Evolutionary conservation across 2,329 filamentous ascomycete species (phyloP).

Genomic region (Botrytis cinerea): DNA sequence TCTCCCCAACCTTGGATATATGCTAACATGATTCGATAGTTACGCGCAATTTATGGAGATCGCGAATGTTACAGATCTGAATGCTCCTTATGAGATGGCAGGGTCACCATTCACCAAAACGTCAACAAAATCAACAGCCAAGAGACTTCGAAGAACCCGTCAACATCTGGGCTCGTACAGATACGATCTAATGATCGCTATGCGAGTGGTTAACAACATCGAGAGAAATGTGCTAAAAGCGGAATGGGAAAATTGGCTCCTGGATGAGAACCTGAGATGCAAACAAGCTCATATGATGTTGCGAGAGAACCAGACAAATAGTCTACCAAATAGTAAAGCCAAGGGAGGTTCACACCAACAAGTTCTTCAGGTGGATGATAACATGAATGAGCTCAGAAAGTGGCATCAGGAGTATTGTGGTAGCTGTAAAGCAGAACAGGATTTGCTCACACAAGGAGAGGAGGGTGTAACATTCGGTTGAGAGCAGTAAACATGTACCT

Average conservation of each 20-base stretch:
- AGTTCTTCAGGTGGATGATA: constrained; percentile 39
- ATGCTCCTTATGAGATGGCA: constrained; percentile 57
- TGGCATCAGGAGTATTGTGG: constrained; percentile 64
- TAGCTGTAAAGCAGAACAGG: constrained; percentile 51
- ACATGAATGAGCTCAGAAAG: constrained; percentile 49
- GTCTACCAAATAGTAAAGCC: constrained; percentile 36
- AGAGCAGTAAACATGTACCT: constrained; percentile 22
- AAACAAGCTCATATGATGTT: constrained; percentile 58
- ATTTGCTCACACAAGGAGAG: constrained; percentile 34
- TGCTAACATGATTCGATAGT: constrained; percentile 42
- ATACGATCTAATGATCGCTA: constrained; percentile 86
- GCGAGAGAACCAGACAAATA: constrained; percentile 37
- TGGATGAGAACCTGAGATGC: constrained; percentile 76
- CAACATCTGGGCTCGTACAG: constrained; percentile 81
- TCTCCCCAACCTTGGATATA: not conserved
- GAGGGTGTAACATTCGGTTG: constrained; percentile 35
- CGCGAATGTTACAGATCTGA: constrained; percentile 58
- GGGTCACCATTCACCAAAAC: constrained; percentile 51
- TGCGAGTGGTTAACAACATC: constrained; percentile 85
- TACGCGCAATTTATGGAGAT: constrained; percentile 64
- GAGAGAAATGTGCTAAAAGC: constrained; percentile 82
- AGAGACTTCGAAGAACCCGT: constrained; percentile 73
- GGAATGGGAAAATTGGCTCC: constrained; percentile 93
- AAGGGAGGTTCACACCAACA: constrained; percentile 31
- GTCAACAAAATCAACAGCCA: constrained; percentile 55